These are phyloP conservation scores for Acacia confusa DNA, from an alignment of 306 rosid genomes.

Conservation along the genomic window DNA sequence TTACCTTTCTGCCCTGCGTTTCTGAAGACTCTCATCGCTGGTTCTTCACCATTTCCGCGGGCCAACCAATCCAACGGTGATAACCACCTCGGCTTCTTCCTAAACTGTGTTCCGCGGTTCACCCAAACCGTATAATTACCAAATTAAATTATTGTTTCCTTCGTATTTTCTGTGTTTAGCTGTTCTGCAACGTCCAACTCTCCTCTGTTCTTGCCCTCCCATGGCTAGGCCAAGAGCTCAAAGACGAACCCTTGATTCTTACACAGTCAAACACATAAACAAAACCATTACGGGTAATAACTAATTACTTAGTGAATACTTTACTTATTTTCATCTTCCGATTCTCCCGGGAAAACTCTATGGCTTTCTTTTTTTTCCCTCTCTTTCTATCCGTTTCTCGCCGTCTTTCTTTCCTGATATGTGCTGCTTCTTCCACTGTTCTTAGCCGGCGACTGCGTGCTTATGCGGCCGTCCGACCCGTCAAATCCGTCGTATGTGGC, in stretches of 20 bases:
- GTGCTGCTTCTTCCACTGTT: conserved; percentile 2
- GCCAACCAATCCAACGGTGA: not conserved
- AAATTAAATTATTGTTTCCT: not conserved
- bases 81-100: not conserved
- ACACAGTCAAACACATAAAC: conserved; percentile 83
- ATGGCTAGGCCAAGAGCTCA: conserved; percentile 91
- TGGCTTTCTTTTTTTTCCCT: not conserved
- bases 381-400: not conserved
- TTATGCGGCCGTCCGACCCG: conserved; percentile 86
- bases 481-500: conserved; percentile 89
- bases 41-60: not conserved
- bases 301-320: not conserved
- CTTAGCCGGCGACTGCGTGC: conserved; percentile 89
- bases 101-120: conserved; percentile 15
- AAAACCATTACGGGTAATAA: conserved; percentile 62
- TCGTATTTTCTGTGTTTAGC: not conserved
- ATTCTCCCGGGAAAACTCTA: not conserved
- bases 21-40: not conserved
- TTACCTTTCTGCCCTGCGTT: not conserved
- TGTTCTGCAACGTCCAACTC: conserved; percentile 16
- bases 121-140: conserved; percentile 14
- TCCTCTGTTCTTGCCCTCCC: not conserved
- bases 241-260: conserved; percentile 90
- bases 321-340: not conserved
- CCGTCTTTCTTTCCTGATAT: not conserved